Conservation (phyloP, 768 basidiomycete species). For the Holtermanniella nyarrowii region DNA sequence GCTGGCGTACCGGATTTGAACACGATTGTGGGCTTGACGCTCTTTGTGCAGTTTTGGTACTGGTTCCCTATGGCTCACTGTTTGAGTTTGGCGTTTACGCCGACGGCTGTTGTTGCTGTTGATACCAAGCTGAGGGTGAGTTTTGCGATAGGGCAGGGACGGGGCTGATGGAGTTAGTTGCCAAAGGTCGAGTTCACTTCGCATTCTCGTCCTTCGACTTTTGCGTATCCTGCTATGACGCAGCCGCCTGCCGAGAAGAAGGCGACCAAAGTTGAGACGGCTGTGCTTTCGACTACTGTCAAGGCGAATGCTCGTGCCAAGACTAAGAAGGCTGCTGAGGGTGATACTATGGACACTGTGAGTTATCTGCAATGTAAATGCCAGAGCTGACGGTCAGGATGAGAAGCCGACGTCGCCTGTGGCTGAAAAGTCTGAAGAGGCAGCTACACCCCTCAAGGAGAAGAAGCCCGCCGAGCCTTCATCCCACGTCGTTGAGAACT, state of each 20-base stretch:
- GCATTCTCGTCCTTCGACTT: constrained; percentile 79
- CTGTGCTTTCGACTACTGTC: constrained; percentile 92
- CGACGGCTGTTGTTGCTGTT: constrained; percentile 88
- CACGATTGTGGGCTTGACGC: constrained; percentile 92
- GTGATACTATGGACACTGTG: constrained; percentile 75
- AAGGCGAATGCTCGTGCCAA: constrained; percentile 93
- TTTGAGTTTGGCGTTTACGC: constrained; percentile 82
- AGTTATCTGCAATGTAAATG: constrained; percentile 31
- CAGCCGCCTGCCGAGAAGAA: constrained; percentile 89
- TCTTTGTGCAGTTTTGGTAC: constrained; percentile 99
- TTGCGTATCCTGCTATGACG: constrained; percentile 77
- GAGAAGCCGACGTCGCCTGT: constrained; percentile 51
- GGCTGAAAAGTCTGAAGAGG: constrained; percentile 49
- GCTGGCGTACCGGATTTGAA: constrained; percentile 87
- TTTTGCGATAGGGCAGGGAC: not conserved
- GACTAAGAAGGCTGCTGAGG: constrained; percentile 63
- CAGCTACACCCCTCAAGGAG: constrained; percentile 42
- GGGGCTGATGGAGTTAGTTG: constrained; percentile 48
- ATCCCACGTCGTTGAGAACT: constrained; percentile 68
- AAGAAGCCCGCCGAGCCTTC: constrained; percentile 61
- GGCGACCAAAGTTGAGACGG: constrained; percentile 81
- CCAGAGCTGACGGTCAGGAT: constrained; percentile 44
- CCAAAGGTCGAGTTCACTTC: constrained; percentile 87
- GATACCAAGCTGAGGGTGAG: constrained; percentile 72
- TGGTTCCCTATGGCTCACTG: constrained; percentile 98